These are phyloP conservation scores for Syzygium syzygioides DNA, from an alignment of 441 rosid species.

Conservation along the genomic window DNA sequence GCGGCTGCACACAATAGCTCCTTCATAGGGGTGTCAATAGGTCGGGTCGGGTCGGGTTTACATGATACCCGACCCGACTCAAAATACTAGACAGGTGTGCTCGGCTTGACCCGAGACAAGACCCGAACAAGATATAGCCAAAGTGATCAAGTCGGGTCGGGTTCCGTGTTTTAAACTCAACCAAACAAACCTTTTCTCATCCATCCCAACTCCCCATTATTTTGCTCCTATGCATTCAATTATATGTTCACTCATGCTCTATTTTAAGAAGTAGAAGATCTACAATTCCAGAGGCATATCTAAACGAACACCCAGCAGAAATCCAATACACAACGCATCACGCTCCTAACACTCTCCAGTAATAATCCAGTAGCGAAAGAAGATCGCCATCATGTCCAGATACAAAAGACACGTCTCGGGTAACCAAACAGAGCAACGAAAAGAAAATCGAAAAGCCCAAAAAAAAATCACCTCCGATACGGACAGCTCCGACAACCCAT, in stretches of 20 bases:
- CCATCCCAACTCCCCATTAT: neutral
- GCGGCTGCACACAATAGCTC: rapidly evolving
- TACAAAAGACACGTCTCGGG: neutral
- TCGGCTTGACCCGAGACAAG: no score
- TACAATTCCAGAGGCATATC: neutral
- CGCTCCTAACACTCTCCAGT: neutral
- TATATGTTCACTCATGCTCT: neutral
- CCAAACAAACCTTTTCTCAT: neutral
- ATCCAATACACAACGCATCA: neutral
- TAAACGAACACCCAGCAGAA: neutral
- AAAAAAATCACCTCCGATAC: neutral
- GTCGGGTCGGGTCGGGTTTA: neutral
- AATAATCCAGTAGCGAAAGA: neutral
- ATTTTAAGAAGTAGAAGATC: neutral
- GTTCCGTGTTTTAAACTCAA: no score
- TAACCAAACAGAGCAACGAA: neutral
- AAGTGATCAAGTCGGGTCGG: no score
- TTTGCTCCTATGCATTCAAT: neutral
- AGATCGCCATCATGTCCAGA: neutral
- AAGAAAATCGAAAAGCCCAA: neutral
- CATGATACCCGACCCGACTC: no score
- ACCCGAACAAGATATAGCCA: no score
- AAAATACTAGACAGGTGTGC: no score
- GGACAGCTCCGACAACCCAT: neutral
- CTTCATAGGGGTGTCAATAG: neutral